These are phyloP conservation scores for Metschnikowia hibisci DNA, from an alignment of 805 yeast genomes.

Conservation along the genomic window DNA sequence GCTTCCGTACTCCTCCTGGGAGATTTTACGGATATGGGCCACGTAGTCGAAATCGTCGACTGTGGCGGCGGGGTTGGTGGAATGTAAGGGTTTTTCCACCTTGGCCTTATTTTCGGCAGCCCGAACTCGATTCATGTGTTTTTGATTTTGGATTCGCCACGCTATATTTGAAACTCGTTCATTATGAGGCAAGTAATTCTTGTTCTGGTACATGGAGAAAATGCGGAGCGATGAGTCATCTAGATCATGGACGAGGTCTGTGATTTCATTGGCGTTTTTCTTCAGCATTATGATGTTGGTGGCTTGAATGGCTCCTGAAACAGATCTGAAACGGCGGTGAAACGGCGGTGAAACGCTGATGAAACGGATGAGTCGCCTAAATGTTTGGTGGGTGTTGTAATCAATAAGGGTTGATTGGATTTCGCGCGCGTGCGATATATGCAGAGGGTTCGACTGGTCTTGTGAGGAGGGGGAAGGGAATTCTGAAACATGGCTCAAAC, in stretches of 20 bases:
- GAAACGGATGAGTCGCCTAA: background rate
- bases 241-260: constrained; percentile 27
- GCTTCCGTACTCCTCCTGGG: constrained; percentile 33
- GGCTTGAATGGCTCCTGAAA: no score
- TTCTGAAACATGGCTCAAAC: background rate
- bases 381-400: background rate
- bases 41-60: constrained; percentile 44
- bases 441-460: background rate
- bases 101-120: constrained; percentile 3
- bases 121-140: constrained; percentile 18
- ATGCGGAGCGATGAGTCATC: constrained; percentile 37
- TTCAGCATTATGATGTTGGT: background rate
- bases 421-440: constrained; percentile 3
- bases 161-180: constrained; percentile 41
- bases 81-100: background rate
- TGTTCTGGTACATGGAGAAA: constrained; percentile 40
- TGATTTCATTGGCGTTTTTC: constrained; percentile 2
- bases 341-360: background rate
- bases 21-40: constrained; percentile 40
- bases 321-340: background rate
- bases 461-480: background rate
- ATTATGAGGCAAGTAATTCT: constrained; percentile 40
- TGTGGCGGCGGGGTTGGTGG: constrained; percentile 22
- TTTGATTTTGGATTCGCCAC: constrained; percentile 42
- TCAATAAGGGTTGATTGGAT: background rate